Percentiles rank a stretch among this genome's conserved stretches.
phyloP scores from a whole-genome alignment of 2,329 filamentous ascomycete genomes.

The Colletotrichum falcatum region DNA sequence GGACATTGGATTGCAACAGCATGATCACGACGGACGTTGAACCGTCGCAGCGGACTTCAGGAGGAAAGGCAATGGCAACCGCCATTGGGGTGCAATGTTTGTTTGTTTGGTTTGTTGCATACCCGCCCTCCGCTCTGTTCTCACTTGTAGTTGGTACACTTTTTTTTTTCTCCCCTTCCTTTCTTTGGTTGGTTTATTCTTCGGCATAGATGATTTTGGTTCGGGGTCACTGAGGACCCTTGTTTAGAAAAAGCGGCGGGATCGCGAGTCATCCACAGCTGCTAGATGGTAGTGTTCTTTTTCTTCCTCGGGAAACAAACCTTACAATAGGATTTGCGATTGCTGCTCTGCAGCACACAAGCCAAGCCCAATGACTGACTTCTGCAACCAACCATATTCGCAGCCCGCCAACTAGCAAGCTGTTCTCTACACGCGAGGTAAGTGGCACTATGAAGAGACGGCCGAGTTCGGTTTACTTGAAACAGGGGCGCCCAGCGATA shows the following conservation, averaged over 20 bases:
- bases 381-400: neutral
- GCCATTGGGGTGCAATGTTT: neutral
- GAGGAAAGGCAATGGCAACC: constrained; percentile 5
- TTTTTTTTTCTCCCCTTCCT: neutral
- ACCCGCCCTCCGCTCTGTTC: neutral
- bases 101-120: constrained; percentile 7
- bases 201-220: constrained; percentile 8
- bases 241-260: constrained; percentile 9
- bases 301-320: neutral
- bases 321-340: constrained; percentile 9
- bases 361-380: constrained; percentile 1
- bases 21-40: constrained; percentile 5
- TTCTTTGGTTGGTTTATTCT: neutral
- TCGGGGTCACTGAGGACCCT: neutral
- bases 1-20: constrained; percentile 27
- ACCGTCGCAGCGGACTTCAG: constrained; percentile 13
- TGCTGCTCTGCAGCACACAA: constrained; percentile 15
- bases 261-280: neutral
- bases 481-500: constrained; percentile 17
- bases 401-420: neutral
- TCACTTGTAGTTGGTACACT: neutral
- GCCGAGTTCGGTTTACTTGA: constrained; percentile 9
- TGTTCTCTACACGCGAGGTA: constrained; percentile 5
- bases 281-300: constrained; percentile 2
- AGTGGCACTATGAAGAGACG: neutral